A percentile compares a stretch with the other conserved stretches of the same genome.
These are phyloP conservation scores for Pseudopyricularia cyperi DNA, from an alignment of 2,329 filamentous ascomycete genomes.

Conservation along the genomic window DNA sequence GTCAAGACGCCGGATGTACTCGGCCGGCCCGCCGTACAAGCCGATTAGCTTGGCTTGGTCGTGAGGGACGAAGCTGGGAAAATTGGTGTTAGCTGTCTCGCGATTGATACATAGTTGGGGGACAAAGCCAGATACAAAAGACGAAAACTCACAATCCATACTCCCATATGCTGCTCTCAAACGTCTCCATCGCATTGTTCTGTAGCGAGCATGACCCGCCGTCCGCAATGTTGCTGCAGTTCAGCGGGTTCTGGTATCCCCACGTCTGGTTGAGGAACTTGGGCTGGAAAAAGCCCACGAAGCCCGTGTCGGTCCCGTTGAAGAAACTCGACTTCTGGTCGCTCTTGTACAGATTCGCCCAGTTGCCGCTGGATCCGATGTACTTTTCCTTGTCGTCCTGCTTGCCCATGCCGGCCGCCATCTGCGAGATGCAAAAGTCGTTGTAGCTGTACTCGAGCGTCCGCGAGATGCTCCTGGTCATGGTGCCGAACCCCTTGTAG, in stretches of 20 bases:
- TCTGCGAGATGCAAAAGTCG: slow-evolving; percentile 55
- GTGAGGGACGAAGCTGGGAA: slow-evolving; percentile 35
- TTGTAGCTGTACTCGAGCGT: slow-evolving; percentile 71
- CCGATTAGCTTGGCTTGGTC: slow-evolving; percentile 39
- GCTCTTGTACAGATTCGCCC: slow-evolving; percentile 51
- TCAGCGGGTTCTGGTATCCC: slow-evolving; percentile 55
- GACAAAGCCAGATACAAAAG: neutral
- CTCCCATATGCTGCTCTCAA: slow-evolving; percentile 60
- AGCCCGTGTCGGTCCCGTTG: slow-evolving; percentile 48
- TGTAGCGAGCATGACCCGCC: slow-evolving; percentile 38
- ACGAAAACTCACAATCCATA: slow-evolving; percentile 48
- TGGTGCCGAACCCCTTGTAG: slow-evolving; percentile 49
- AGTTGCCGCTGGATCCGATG: slow-evolving; percentile 44
- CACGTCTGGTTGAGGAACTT: slow-evolving; percentile 55
- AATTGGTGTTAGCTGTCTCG: neutral
- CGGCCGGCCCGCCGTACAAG: slow-evolving; percentile 44
- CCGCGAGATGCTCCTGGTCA: slow-evolving; percentile 58
- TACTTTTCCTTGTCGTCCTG: slow-evolving; percentile 47
- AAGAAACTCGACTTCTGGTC: slow-evolving; percentile 40
- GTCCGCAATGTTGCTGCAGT: slow-evolving; percentile 41
- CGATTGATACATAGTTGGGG: neutral
- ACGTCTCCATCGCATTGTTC: slow-evolving; percentile 52
- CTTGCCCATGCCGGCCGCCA: slow-evolving; percentile 44
- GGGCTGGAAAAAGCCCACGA: slow-evolving; percentile 58
- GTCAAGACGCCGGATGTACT: slow-evolving; percentile 45